Conservation (phyloP, 129 eudicot species). For the Pittosporum tobira region DNA sequence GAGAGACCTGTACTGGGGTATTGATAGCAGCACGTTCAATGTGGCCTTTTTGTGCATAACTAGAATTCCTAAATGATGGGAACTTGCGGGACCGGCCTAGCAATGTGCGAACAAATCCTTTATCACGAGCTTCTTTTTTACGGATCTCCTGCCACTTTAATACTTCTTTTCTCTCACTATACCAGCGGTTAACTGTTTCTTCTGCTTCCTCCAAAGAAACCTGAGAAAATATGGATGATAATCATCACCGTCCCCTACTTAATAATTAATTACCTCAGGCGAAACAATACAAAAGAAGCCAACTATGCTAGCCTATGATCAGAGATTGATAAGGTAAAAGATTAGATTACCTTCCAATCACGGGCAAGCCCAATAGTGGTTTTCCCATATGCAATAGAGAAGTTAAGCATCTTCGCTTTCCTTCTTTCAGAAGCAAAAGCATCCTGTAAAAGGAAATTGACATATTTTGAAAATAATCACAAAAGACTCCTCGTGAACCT, state of each 20-base stretch:
- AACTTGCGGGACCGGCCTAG: conserved; percentile 83
- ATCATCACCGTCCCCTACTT: not conserved
- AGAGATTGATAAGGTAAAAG: not conserved
- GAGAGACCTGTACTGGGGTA: conserved; percentile 82
- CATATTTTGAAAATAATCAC: too few relatives aligned
- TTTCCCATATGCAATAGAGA: conserved; percentile 97
- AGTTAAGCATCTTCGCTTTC: conserved; percentile 95
- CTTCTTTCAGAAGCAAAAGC: conserved; percentile 92
- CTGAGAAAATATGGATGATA: conserved; percentile 27
- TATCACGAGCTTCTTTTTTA: conserved; percentile 53
- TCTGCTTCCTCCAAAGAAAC: conserved; percentile 80
- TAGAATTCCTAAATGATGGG: conserved; percentile 42
- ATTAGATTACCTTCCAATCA: conserved; percentile 72
- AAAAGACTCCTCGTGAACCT: too few relatives aligned
- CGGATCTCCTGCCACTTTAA: conserved; percentile 74
- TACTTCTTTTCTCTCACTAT: conserved; percentile 84
- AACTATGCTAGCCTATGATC: not conserved
- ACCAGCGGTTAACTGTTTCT: conserved; percentile 87
- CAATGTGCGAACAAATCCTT: conserved; percentile 56
- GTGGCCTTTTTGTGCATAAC: conserved; percentile 45
- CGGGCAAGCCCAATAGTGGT: conserved; percentile 82
- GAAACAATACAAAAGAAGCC: not conserved
- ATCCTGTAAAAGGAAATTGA: conserved; percentile 39
- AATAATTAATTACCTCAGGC: not conserved
- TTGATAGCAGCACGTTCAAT: conserved; percentile 98